Conservation (phyloP, 306 rosid genomes). For the Cercis canadensis region DNA sequence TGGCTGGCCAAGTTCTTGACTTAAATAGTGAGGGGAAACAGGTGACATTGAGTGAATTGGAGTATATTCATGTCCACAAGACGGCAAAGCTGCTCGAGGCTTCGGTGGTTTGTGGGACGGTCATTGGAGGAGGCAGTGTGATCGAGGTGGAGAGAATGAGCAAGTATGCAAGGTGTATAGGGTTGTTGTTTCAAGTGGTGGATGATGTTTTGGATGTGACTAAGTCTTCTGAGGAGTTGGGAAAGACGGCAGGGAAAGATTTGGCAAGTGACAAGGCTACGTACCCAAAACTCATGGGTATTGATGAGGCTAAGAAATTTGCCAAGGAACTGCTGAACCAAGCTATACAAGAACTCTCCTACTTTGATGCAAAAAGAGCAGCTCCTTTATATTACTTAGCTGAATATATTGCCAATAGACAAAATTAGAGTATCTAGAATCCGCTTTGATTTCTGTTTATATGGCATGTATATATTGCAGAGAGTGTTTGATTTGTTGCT, state of each 20-base stretch:
- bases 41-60: no score
- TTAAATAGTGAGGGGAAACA: slow-evolving; percentile 68
- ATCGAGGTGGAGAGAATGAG: slow-evolving; percentile 64
- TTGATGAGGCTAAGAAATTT: slow-evolving; percentile 74
- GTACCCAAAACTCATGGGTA: slow-evolving; percentile 79
- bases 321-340: no score
- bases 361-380: slow-evolving; percentile 63
- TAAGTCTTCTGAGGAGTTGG: slow-evolving; percentile 74
- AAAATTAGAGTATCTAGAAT: no score
- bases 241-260: slow-evolving; percentile 89
- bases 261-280: slow-evolving; percentile 85
- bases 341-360: slow-evolving; percentile 62
- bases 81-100: slow-evolving; percentile 73
- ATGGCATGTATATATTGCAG: no score
- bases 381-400: slow-evolving; percentile 84
- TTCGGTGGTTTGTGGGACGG: slow-evolving; percentile 71
- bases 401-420: slow-evolving; percentile 75
- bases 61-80: slow-evolving; percentile 76
- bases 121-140: slow-evolving; percentile 79
- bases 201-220: slow-evolving; percentile 90
- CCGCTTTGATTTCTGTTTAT: no score
- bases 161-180: slow-evolving; percentile 69
- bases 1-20: slow-evolving; percentile 87
- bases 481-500: no score
- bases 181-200: slow-evolving; percentile 82